Evolutionary conservation across 139 green algal genomes (phyloP).

Genomic region (Chlamydomonas asymmetrica): DNA sequence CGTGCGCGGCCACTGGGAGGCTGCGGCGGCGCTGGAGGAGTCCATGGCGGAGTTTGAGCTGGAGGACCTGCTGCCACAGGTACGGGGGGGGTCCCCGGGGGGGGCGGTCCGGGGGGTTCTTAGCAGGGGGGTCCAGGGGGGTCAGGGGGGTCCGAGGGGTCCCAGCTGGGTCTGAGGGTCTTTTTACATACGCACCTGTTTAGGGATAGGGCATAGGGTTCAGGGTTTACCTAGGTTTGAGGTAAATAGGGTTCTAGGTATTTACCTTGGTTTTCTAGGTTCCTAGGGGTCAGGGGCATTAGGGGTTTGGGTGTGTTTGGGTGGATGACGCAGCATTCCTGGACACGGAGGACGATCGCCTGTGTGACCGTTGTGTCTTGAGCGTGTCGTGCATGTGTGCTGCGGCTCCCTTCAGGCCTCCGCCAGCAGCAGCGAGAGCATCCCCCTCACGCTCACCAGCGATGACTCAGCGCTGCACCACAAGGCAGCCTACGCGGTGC

Average conservation of each 20-base stretch:
- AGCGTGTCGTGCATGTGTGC: no score
- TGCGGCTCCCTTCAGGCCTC: conserved; percentile 7
- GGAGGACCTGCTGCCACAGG: conserved; percentile 21
- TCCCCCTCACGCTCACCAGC: conserved; percentile 3
- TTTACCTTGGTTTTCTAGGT: no score
- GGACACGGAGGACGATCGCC: no score
- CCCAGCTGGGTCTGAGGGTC: not conserved
- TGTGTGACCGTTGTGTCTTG: no score
- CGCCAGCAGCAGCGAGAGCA: not conserved
- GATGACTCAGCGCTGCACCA: conserved; percentile 12
- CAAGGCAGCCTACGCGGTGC: conserved; percentile 12
- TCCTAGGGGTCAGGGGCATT: no score
- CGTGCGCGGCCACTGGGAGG: conserved; percentile 8
- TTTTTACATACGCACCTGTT: no score
- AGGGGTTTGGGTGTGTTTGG: no score
- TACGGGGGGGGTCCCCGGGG: not conserved
- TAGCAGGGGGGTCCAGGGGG: not conserved
- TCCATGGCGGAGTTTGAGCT: conserved; percentile 1
- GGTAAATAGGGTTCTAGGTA: no score
- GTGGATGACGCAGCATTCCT: no score
- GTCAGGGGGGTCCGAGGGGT: not conserved
- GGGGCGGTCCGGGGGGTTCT: not conserved
- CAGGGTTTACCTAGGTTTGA: no score
- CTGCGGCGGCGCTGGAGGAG: conserved; percentile 1
- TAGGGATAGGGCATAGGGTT: no score